Base-by-base conservation (phyloP, 805 yeast species). In the Cyberlindnera xishuangbannaensis region DNA sequence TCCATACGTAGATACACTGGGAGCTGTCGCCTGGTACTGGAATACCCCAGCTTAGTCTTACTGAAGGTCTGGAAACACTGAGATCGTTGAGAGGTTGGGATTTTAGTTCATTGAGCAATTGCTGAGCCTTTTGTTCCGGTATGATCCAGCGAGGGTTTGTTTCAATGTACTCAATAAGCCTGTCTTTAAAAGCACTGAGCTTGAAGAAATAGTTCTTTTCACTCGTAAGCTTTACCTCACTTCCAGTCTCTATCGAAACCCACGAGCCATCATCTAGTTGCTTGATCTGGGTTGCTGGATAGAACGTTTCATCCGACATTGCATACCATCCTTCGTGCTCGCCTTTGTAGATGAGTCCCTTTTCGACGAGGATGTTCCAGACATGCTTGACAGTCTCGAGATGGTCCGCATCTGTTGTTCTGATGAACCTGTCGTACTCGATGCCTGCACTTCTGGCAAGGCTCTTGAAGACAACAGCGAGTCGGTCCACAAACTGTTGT, bases 261-360 rank as follows among this genome's bases (percentile, higher is more conserved):
- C 51, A 53, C 19, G 48, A 39, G 5, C 62, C 64, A 43, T 65
- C 50, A 13, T 55, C 51, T 39, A 55, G n/a, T 47, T 34, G 49
- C 48, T 8, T 56, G 17, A 85, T 76, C 55, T 87, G 95, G 3
- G 74, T 59, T 41, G 80, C 94, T 0, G 97, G 83, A 49, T 85
- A 90, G 51, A 92, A 92, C 2, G 96, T 82, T 59, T 92, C 98
- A 53, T 92, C 98, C 30, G 94, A 81, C 6, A 90, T 65, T 6
- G 95, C 84, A 53, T 92, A 92, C 97, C 97, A 92, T 2, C 98
- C 98, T 30, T 73, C 59, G 55, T 92, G 98, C 19, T 70, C 63
- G 7, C 95, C 96, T 52, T 80, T 73, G 53, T 86, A 86, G 2
- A 92, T 83, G 44, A 62, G 73, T 0, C 84, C 90, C 28, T 70